phyloP scores from a whole-genome alignment of 306 rosid species.

The Corylus americana region DNA sequence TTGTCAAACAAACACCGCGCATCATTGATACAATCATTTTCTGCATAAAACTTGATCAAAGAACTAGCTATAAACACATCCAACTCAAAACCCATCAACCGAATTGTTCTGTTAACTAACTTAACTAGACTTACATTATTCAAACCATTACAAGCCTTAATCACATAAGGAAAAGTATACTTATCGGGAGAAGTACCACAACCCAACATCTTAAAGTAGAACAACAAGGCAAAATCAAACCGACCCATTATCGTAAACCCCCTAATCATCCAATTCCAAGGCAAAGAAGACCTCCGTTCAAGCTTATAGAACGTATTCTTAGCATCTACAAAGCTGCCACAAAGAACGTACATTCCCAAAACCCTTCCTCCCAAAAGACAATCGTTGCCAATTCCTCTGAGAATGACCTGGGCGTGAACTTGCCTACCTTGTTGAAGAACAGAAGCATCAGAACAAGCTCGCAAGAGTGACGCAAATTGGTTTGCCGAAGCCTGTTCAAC shows the following conservation, averaged over 20 bases:
- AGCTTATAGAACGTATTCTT: slow-evolving; percentile 58
- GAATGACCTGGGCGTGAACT: slow-evolving; percentile 59
- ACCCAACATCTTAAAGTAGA: slow-evolving; percentile 81
- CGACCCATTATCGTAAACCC: slow-evolving; percentile 56
- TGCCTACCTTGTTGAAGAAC: slow-evolving; percentile 57
- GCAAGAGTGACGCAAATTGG: slow-evolving; percentile 50
- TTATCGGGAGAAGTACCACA: slow-evolving; percentile 66
- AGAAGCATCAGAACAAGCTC: slow-evolving; percentile 43
- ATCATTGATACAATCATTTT: slow-evolving; percentile 55
- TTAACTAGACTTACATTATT: slow-evolving; percentile 54
- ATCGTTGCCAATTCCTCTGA: slow-evolving; percentile 38
- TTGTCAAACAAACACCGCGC: slow-evolving; percentile 67
- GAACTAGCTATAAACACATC: slow-evolving; percentile 77
- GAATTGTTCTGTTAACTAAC: slow-evolving; percentile 47
- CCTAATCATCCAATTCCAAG: slow-evolving; percentile 91
- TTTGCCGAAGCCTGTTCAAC: slow-evolving; percentile 30
- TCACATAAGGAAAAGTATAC: slow-evolving; percentile 82
- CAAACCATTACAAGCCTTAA: slow-evolving; percentile 76
- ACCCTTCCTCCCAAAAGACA: slow-evolving; percentile 42
- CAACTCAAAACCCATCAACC: slow-evolving; percentile 48
- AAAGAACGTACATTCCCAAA: slow-evolving; percentile 65
- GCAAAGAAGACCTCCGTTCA: slow-evolving; percentile 43
- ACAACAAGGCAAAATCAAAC: slow-evolving; percentile 56
- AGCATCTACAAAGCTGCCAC: slow-evolving; percentile 55
- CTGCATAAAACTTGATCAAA: slow-evolving; percentile 65